Base-by-base conservation (phyloP, 495 filamentous ascomycete species). In the Melanomma pulvis-pyrius region DNA sequence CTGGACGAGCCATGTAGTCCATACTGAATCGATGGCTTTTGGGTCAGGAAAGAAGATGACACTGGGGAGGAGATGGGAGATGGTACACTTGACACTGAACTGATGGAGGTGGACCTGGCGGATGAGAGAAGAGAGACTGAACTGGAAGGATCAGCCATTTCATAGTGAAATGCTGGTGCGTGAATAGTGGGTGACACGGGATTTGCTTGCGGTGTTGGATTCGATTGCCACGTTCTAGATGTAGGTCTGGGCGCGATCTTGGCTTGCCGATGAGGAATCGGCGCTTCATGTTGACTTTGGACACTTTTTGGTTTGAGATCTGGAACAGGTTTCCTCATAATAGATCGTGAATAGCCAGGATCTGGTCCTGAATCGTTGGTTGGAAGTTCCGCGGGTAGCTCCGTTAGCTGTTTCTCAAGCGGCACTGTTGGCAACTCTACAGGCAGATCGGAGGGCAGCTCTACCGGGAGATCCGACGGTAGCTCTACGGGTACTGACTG, bases 311-410 rank as follows among this genome's bases (percentile, higher is more conserved):
- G 29, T 32, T n/a, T 19, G 17, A 54, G 21, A 11, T 53, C 21
- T 11, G 15, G 46, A 15, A 51, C 30, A 29, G 30, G 5, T 47
- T 24, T 54, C 28, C 15, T 41, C 6, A 26, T n/a, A 2, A n/a
- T 15, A 44, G 30, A 11, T 28, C 48, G 28, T 44, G 59, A 29
- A 30, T 53, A 62, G 30, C 29, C 49, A 41, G 59, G 48, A 51
- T 46, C 25, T 28, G 48, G 59, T 21, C 44, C 58, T 21, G 24
- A 1, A 28, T 54, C 49, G 44, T 41, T 47, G 5, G 26, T 41
- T 15, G 59, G 48, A 21, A 62, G 48, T 29, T 62, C 59, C 6
- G 24, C 48, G 1, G 48, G 48, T 21, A 62, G 39, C 2, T 15
- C 39, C 8, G 39, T 15, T 7, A 15, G n/a, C n/a, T n/a, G n/a